phyloP scores from a whole-genome alignment of 257 asterid species.

The Solanum sparsipilum region DNA sequence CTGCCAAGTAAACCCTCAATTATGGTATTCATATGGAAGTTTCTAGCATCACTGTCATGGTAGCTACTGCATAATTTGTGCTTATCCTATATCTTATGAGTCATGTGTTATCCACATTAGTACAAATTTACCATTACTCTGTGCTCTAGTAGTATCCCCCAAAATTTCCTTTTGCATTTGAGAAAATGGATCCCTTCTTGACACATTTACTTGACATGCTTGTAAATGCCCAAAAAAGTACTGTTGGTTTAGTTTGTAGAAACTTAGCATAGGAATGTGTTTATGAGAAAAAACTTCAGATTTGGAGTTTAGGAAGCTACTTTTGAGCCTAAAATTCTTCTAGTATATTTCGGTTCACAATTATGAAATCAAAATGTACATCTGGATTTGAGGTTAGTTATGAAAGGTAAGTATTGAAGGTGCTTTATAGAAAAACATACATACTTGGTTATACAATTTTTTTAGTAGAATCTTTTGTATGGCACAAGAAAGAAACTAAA shows the following conservation, averaged over 20 bases:
- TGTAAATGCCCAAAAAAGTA: neutral
- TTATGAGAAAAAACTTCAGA: neutral
- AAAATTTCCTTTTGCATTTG: neutral
- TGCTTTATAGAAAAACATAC: neutral
- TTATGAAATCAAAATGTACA: neutral
- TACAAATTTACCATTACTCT: neutral
- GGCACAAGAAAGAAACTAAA: neutral
- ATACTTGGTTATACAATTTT: neutral
- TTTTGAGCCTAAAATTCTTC: neutral
- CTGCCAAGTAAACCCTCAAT: neutral
- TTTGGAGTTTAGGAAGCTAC: neutral
- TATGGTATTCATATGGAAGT: neutral
- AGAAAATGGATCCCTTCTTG: neutral
- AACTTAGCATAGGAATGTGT: neutral
- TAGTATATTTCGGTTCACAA: neutral
- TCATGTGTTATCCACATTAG: neutral
- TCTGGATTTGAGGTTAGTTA: neutral
- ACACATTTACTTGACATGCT: neutral
- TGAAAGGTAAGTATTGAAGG: neutral
- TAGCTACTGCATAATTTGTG: neutral
- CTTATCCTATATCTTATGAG: neutral
- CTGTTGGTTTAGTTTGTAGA: neutral
- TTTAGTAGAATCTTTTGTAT: neutral
- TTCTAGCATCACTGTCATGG: neutral
- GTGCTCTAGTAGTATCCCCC: neutral